Conservation (phyloP, 306 rosid genomes). For the Trichosanthes truncata region DNA sequence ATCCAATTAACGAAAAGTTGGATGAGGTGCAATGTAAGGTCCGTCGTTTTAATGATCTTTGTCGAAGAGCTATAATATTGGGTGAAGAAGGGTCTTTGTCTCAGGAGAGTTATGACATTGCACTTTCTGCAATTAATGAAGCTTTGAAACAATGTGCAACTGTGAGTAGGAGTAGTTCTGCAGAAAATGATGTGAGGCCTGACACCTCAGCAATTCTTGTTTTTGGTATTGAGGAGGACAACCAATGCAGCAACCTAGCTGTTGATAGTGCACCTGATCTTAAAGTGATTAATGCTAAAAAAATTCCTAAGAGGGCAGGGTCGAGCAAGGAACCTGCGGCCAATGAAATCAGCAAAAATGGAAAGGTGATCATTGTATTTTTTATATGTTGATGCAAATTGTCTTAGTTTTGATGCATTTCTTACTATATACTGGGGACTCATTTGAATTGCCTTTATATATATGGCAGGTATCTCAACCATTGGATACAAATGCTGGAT, state of each 20-base stretch:
- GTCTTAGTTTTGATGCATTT: not conserved
- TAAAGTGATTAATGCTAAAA: not conserved
- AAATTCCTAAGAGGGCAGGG: not conserved
- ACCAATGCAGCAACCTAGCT: constrained; percentile 8
- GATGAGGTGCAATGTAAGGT: constrained; percentile 12
- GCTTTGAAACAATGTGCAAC: constrained; percentile 16
- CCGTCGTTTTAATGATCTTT: constrained; percentile 15
- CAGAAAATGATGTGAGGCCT: constrained; percentile 7
- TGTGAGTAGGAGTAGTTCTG: not conserved
- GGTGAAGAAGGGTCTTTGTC: constrained; percentile 20
- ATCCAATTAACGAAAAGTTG: constrained; percentile 11
- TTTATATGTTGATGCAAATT: not conserved
- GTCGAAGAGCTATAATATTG: constrained; percentile 17
- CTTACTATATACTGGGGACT: not conserved
- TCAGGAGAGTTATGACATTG: constrained; percentile 18
- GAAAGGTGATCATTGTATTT: not conserved
- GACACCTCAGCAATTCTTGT: constrained; percentile 3
- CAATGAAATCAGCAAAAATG: constrained; percentile 6
- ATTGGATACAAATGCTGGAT: not conserved
- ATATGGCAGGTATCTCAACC: constrained; percentile 6
- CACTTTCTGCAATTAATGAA: constrained; percentile 12
- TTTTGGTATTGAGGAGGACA: constrained; percentile 7
- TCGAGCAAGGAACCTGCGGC: constrained; percentile 12
- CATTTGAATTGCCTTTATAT: not conserved
- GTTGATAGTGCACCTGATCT: constrained; percentile 7